Evolutionary conservation across 1,284 basidiomycete genomes (phyloP).

Genomic region (Coniferiporia sulphurascens): DNA sequence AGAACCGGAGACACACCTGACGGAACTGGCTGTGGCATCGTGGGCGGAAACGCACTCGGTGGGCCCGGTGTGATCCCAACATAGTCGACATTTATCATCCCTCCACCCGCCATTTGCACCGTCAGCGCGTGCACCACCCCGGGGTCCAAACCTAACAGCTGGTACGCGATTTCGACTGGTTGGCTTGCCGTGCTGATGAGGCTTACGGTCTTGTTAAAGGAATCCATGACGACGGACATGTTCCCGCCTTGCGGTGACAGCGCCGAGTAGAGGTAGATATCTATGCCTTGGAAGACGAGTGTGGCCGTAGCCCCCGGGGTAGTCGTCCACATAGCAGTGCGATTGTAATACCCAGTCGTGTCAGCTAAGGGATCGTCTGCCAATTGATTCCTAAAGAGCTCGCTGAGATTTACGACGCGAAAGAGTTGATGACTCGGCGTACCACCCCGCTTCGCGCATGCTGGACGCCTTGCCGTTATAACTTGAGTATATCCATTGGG

Average conservation of each 20-base stretch:
- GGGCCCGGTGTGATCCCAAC: slow-evolving; percentile 7
- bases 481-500: slow-evolving; percentile 9
- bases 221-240: slow-evolving; percentile 9
- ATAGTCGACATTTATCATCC: slow-evolving; percentile 10
- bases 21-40: slow-evolving; percentile 5
- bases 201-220: not conserved
- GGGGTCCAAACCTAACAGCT: not conserved
- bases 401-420: not conserved
- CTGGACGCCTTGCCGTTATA: not conserved
- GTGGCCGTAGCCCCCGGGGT: slow-evolving; percentile 6
- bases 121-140: slow-evolving; percentile 8
- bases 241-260: slow-evolving; percentile 1
- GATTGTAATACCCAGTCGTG: not conserved
- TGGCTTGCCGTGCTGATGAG: not conserved
- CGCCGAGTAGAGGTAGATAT: slow-evolving; percentile 8
- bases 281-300: slow-evolving; percentile 11
- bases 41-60: slow-evolving; percentile 5
- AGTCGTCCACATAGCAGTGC: slow-evolving; percentile 6
- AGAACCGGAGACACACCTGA: not conserved
- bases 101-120: slow-evolving; percentile 4
- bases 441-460: slow-evolving; percentile 7
- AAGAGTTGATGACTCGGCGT: not conserved
- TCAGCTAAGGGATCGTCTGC: not conserved
- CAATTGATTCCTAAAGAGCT: slow-evolving; percentile 1
- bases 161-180: not conserved